phyloP scores from a whole-genome alignment of 345 rosid genomes.

The Lenwebbia sp. region DNA sequence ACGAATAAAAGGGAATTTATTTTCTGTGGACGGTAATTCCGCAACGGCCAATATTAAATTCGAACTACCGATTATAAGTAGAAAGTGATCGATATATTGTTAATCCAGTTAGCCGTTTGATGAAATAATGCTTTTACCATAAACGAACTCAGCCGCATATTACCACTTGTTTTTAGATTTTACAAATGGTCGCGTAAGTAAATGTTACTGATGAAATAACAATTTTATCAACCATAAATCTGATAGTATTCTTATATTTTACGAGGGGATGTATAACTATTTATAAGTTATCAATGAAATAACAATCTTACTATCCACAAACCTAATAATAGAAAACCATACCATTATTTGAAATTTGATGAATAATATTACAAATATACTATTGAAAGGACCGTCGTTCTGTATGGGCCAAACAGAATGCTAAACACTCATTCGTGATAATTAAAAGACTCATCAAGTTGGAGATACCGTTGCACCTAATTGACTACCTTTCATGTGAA shows the following conservation, averaged over 20 bases:
- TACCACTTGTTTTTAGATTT: not conserved
- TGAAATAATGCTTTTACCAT: not conserved
- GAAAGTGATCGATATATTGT: not conserved
- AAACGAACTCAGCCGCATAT: fast-evolving
- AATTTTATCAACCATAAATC: not conserved
- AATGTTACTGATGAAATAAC: not conserved
- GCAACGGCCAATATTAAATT: not conserved
- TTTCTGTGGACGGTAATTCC: not conserved
- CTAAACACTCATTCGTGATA: not conserved
- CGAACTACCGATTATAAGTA: not conserved
- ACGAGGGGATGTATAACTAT: not conserved
- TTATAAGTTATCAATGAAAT: not conserved
- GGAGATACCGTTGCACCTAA: not conserved
- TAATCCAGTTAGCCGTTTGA: not conserved
- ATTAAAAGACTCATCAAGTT: not conserved
- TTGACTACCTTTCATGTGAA: no score
- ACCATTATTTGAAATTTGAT: no score
- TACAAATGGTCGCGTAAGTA: not conserved
- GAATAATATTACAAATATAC: no score
- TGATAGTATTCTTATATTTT: not conserved
- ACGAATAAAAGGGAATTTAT: not conserved
- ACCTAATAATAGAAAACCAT: not conserved
- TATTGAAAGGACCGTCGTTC: no score
- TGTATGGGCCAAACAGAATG: not conserved
- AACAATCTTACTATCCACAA: not conserved